phyloP scores from a whole-genome alignment of 352 stramenopile species.

The Phytophthora nicotianae region DNA sequence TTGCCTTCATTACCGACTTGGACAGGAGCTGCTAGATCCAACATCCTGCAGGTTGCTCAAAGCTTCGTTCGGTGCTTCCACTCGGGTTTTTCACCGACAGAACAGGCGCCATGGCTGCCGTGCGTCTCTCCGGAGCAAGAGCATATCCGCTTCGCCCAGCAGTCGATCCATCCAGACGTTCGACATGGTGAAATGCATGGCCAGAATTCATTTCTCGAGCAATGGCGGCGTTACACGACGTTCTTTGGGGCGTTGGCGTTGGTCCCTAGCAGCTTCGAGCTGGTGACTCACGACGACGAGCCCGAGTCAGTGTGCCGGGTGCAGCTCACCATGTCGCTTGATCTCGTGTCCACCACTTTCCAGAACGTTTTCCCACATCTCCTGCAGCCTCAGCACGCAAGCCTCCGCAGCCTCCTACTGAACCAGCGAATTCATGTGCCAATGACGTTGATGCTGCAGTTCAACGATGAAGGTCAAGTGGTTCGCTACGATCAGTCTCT shows the following conservation, averaged over 20 bases:
- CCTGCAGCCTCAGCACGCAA: constrained; percentile 6
- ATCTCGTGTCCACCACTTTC: constrained; percentile 7
- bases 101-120: constrained; percentile 11
- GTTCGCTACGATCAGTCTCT: constrained; percentile 9
- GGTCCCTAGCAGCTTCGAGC: constrained; percentile 3
- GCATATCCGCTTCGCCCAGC: constrained; percentile 32
- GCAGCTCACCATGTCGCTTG: constrained; percentile 17
- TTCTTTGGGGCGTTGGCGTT: constrained; percentile 20
- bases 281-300: neutral
- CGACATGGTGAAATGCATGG: constrained; percentile 17
- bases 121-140: constrained; percentile 3
- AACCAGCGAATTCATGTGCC: constrained; percentile 16
- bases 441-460: constrained; percentile 22
- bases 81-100: constrained; percentile 17
- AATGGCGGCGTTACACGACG: constrained; percentile 31
- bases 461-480: constrained; percentile 13
- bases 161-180: constrained; percentile 14
- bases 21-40: neutral
- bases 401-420: constrained; percentile 1
- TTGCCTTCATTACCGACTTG: neutral
- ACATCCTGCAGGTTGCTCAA: constrained; percentile 11
- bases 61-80: constrained; percentile 33
- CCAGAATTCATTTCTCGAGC: constrained; percentile 34
- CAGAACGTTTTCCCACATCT: constrained; percentile 13
- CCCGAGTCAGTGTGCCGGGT: constrained; percentile 13